Evolutionary conservation across 352 stramenopile genomes (phyloP).

Genomic region (Phytophthora podocarpi): DNA sequence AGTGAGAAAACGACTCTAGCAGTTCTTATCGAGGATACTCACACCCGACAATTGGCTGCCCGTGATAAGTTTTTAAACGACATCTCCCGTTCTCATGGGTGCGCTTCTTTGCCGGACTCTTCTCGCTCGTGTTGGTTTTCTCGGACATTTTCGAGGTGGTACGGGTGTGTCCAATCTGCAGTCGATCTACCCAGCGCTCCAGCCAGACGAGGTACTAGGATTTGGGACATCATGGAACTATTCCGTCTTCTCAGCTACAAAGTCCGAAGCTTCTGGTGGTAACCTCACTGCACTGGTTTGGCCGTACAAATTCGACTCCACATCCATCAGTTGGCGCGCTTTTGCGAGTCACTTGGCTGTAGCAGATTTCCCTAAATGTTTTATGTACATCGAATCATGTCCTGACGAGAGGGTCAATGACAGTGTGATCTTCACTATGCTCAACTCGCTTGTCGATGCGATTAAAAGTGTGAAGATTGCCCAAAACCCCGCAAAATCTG

Average conservation of each 20-base stretch:
- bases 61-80: conserved; percentile 26
- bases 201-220: conserved; percentile 35
- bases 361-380: conserved; percentile 21
- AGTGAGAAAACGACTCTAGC: background rate
- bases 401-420: conserved; percentile 1
- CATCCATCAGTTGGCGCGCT: conserved; percentile 34
- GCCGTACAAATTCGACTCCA: conserved; percentile 51
- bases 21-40: conserved; percentile 5
- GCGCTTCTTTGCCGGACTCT: conserved; percentile 16
- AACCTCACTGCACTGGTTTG: conserved; percentile 19
- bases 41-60: conserved; percentile 11
- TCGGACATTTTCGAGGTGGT: conserved; percentile 41
- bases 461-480: background rate
- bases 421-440: conserved; percentile 32
- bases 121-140: conserved; percentile 35
- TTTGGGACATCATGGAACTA: conserved; percentile 43
- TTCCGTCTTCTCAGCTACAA: conserved; percentile 25
- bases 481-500: background rate
- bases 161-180: conserved; percentile 16
- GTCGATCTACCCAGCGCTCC: conserved; percentile 22
- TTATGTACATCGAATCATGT: conserved; percentile 24
- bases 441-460: conserved; percentile 30
- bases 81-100: conserved; percentile 29
- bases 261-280: background rate
- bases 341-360: conserved; percentile 29